phyloP scores from a whole-genome alignment of 2,329 filamentous ascomycete genomes.

The Claviceps sp. region DNA sequence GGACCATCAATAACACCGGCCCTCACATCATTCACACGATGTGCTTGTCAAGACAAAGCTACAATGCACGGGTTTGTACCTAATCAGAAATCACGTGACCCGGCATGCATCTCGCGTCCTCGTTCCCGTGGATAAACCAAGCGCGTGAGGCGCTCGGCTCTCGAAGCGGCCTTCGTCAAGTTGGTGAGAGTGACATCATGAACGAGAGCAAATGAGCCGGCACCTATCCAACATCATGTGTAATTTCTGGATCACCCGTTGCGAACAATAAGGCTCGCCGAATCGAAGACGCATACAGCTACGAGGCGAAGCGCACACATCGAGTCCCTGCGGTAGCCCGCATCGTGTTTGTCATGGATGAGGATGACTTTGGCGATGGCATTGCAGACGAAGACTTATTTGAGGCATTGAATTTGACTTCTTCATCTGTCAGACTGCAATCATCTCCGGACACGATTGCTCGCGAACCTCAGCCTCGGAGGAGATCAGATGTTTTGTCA shows the following conservation, averaged over 20 bases:
- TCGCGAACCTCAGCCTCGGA: background rate
- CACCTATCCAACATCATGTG: background rate
- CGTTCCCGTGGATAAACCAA: background rate
- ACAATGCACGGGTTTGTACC: background rate
- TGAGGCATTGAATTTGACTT: conserved; percentile 40
- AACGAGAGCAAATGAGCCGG: background rate
- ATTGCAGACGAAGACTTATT: conserved; percentile 55
- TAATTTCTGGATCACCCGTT: background rate
- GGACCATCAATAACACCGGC: no score
- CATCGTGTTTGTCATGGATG: conserved; percentile 29
- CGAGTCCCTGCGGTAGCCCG: background rate
- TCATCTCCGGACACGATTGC: background rate
- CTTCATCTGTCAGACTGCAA: conserved; percentile 15
- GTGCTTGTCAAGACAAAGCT: no score
- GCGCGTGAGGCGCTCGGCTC: conserved; percentile 6
- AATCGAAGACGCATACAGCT: background rate
- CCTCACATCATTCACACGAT: no score
- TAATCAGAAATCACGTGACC: conserved; percentile 13
- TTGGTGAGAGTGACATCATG: background rate
- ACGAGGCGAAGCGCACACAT: background rate
- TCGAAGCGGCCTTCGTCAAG: background rate
- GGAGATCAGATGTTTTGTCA: background rate
- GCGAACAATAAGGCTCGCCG: background rate
- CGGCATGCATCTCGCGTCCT: conserved; percentile 18
- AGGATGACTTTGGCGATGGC: conserved; percentile 50